Evolutionary conservation across 2,329 filamentous ascomycete genomes (phyloP).

Genomic region (Iodosphaeria phyllophila): DNA sequence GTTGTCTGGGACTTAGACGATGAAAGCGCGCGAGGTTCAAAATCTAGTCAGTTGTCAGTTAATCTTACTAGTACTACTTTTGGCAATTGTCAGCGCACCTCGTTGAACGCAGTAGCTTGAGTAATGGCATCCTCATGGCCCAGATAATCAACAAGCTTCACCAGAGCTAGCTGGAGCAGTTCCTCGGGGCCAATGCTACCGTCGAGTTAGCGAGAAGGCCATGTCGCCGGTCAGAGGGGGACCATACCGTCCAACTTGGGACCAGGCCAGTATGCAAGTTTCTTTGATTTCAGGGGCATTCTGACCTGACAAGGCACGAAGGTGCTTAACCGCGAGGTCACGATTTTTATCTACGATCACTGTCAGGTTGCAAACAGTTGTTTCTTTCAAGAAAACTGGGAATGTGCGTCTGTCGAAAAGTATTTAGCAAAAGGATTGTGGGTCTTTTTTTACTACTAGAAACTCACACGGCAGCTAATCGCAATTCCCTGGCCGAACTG

Average conservation of each 20-base stretch:
- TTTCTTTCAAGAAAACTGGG: constrained; percentile 41
- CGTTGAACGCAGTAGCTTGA: constrained; percentile 66
- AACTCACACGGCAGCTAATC: constrained; percentile 55
- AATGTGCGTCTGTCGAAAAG: constrained; percentile 13
- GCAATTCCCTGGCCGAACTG: constrained; percentile 70
- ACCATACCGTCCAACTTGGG: constrained; percentile 56
- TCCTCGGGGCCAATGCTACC: constrained; percentile 53
- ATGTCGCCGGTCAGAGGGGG: too few relatives aligned
- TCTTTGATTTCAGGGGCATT: constrained; percentile 53
- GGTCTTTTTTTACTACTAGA: not conserved
- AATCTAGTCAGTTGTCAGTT: constrained; percentile 19
- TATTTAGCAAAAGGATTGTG: not conserved
- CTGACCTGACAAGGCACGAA: constrained; percentile 55
- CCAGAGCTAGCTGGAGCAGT: constrained; percentile 70
- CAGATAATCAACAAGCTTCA: constrained; percentile 71
- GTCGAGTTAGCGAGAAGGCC: not conserved
- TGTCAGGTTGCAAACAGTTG: constrained; percentile 14
- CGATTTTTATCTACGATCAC: constrained; percentile 43
- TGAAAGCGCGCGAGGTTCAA: constrained; percentile 51
- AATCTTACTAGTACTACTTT: not conserved
- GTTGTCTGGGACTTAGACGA: constrained; percentile 39
- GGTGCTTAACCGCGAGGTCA: constrained; percentile 46
- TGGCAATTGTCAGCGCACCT: constrained; percentile 27
- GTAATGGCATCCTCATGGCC: constrained; percentile 68
- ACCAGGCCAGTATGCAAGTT: constrained; percentile 70